These are phyloP conservation scores for Fragaria iinumae DNA, from an alignment of 306 rosid genomes.

Conservation along the genomic window DNA sequence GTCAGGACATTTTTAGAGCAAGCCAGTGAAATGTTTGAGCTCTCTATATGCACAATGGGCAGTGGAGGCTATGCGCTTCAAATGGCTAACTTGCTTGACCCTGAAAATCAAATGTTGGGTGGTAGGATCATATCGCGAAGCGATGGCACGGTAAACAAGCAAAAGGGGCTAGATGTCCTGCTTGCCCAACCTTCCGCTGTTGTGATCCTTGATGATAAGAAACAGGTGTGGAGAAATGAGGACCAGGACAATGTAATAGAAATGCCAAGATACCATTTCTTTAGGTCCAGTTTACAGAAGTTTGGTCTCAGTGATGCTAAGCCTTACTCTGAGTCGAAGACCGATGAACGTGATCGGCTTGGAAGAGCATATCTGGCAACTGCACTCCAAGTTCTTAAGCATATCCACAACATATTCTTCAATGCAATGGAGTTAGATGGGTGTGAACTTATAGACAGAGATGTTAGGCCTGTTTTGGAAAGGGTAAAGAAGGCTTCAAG, in stretches of 20 bases:
- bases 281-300: neutral
- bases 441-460: neutral
- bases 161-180: neutral
- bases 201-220: neutral
- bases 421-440: neutral
- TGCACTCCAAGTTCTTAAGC: neutral
- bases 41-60: slow-evolving; percentile 76
- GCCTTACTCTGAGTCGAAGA: neutral
- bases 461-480: neutral
- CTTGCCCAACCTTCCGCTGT: neutral
- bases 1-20: slow-evolving; percentile 68
- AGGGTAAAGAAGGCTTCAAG: neutral
- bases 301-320: neutral
- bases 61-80: neutral
- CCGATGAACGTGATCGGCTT: neutral
- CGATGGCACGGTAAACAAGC: neutral
- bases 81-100: neutral
- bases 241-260: neutral
- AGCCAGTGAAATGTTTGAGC: slow-evolving; percentile 67
- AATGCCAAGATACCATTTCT: neutral
- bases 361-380: neutral
- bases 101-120: neutral
- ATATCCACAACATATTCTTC: neutral
- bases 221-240: neutral
- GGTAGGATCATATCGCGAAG: neutral